Percentiles rank a stretch among this genome's conserved stretches.
Evolutionary conservation across 139 green algal genomes (phyloP).

Genomic region (Haematococcus lacustris): DNA sequence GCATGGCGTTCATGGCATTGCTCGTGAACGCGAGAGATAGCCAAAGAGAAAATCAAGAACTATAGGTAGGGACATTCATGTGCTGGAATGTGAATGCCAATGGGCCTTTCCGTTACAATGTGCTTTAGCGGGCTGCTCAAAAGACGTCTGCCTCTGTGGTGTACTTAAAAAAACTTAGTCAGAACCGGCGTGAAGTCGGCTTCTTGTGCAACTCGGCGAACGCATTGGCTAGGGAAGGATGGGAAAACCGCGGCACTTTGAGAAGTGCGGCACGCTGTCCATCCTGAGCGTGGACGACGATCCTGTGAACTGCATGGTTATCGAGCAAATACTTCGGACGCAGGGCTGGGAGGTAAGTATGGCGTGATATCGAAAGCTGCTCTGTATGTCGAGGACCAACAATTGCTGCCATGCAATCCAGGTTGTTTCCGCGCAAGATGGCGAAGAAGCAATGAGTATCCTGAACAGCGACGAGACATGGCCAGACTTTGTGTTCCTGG

Average conservation of each 20-base stretch:
- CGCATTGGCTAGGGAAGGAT: neutral
- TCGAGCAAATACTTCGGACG: slow-evolving; percentile 26
- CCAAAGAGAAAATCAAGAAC: too few species aligned
- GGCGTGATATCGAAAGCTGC: neutral
- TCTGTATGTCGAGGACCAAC: neutral
- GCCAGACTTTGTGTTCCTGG: slow-evolving; percentile 37
- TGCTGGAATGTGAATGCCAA: neutral
- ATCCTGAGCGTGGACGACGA: slow-evolving; percentile 35
- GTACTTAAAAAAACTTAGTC: neutral
- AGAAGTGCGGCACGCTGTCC: slow-evolving; percentile 14
- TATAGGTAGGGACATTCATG: neutral
- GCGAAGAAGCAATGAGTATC: slow-evolving; percentile 17
- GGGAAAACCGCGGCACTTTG: slow-evolving; percentile 20
- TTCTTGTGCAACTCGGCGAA: neutral
- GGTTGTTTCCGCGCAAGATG: slow-evolving; percentile 26
- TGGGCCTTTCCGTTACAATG: too few species aligned
- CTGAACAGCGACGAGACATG: slow-evolving; percentile 13
- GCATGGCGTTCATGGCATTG: too few species aligned
- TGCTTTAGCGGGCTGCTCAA: too few species aligned
- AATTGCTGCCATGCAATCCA: neutral
- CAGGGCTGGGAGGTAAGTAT: slow-evolving; percentile 21
- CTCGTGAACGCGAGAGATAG: too few species aligned
- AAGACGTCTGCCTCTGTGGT: neutral
- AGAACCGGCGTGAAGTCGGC: neutral
- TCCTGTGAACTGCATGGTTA: slow-evolving; percentile 35